phyloP scores from a whole-genome alignment of 1,284 basidiomycete genomes.

The Lignosus rhinocerotis region DNA sequence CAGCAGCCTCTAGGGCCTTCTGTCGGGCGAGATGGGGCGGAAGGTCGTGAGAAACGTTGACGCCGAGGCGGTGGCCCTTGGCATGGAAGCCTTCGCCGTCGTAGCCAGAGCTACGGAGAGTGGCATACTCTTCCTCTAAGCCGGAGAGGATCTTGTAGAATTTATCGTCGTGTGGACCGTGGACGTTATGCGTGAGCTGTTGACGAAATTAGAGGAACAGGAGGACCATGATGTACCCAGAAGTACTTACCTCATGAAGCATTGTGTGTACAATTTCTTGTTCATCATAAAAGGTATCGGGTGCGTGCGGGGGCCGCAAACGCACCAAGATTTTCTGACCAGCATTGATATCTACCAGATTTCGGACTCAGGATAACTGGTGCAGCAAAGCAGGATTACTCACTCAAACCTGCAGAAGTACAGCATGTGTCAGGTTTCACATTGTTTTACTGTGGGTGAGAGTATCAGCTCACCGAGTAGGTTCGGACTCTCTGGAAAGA shows the following conservation, averaged over 20 bases:
- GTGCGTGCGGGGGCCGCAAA: conserved; percentile 68
- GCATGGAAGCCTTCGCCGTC: conserved; percentile 83
- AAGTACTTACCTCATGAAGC: conserved; percentile 74
- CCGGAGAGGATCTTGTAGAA: conserved; percentile 79
- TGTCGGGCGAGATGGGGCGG: conserved; percentile 62
- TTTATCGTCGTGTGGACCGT: conserved; percentile 82
- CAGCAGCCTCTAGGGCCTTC: conserved; percentile 75
- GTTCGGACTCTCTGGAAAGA: conserved; percentile 76
- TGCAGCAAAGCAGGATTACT: conserved; percentile 20
- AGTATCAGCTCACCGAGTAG: conserved; percentile 62
- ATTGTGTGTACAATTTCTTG: conserved; percentile 77
- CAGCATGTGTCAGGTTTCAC: not conserved
- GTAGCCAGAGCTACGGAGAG: conserved; percentile 75
- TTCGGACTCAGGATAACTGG: conserved; percentile 1
- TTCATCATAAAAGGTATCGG: conserved; percentile 74
- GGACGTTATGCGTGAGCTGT: conserved; percentile 85
- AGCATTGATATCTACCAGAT: conserved; percentile 64
- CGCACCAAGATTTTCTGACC: conserved; percentile 83
- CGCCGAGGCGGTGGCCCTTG: conserved; percentile 65
- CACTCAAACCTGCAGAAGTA: conserved; percentile 38
- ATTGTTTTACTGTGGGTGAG: no score
- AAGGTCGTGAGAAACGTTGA: conserved; percentile 60
- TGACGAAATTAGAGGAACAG: not conserved
- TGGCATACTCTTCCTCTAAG: conserved; percentile 82
- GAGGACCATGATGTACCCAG: not conserved